Evolutionary conservation across 2,329 filamentous ascomycete species (phyloP), one percentile per base, ranked within the genome.

Genomic region (Diaporthe australafricana): DNA sequence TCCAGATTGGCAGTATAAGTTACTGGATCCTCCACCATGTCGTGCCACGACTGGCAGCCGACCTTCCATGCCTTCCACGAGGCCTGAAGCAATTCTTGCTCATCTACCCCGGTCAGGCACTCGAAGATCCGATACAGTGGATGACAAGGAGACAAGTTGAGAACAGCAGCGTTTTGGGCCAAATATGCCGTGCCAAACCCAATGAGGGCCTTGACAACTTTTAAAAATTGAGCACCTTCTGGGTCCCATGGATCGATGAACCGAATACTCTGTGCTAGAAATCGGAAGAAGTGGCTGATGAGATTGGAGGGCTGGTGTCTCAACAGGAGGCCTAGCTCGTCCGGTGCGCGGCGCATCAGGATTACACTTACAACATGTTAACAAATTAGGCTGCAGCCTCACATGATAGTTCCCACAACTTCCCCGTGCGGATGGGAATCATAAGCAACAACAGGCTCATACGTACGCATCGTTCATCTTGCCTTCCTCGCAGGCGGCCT

Each of bases 41-140:
- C 63, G 22, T 52, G 42, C 63, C 47, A 67, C 22, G 63, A 53
- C 35, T 67, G 17, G n/a, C 45, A 53, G 22, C 30, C 45, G 35
- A 55, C 22, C 35, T 55, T 67, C 63, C 63, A 42, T 5, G 7
- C n/a, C 48, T 45, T 53, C 57, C 57, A 63, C 4, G 48, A 48
- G 16, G 48, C 35, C 35, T 67, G 30, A 22, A 53, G 63, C 48
- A 67, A 16, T 53, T 63, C 42, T 11, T 47, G 42, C 6, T 63
- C 55, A 17, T 63, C 30, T 9, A 67, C 63, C 22, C 9, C 42
- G 5, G 38, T 22, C n/a, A 67, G 63, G 25, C 48, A 40, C 5
- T 32, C 63, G 27, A 40, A 30, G 17, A 55, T 48, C 2, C 50
- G 50, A 22, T 32, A 32, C 63, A 67, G 25, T 48, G 47, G 50